phyloP scores from a whole-genome alignment of 2,329 filamentous ascomycete genomes.

The Cercospora sesami region DNA sequence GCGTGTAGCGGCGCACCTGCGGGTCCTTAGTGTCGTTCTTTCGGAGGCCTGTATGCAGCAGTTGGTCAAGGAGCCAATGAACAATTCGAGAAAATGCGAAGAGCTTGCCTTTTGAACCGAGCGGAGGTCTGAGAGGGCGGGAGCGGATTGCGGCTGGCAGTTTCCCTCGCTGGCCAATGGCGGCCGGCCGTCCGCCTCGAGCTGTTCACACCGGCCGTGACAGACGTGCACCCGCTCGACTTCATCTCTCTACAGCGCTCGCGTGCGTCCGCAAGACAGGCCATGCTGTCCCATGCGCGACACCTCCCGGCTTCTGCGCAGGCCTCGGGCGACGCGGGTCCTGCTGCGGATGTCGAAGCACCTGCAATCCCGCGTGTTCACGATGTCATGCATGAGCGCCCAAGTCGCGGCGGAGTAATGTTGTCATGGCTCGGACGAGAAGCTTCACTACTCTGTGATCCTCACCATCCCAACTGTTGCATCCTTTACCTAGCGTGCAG shows the following conservation, averaged over 20 bases:
- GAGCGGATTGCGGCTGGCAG: neutral
- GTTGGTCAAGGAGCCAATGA: slow-evolving; percentile 8
- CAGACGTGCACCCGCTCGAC: slow-evolving; percentile 1
- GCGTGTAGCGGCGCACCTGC: slow-evolving; percentile 12
- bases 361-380: slow-evolving; percentile 15
- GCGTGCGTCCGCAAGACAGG: neutral
- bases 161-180: neutral
- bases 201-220: slow-evolving; percentile 2
- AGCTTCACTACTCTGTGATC: neutral
- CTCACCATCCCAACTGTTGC: slow-evolving; percentile 8
- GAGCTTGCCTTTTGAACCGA: slow-evolving; percentile 1
- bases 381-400: slow-evolving; percentile 21
- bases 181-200: neutral
- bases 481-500: slow-evolving; percentile 21
- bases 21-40: slow-evolving; percentile 7
- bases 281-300: slow-evolving; percentile 5
- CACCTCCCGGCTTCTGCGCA: neutral
- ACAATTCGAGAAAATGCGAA: slow-evolving; percentile 2
- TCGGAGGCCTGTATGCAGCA: slow-evolving; percentile 9
- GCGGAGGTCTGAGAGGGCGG: neutral
- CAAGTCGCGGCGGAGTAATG: slow-evolving; percentile 8
- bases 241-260: slow-evolving; percentile 11
- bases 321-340: neutral
- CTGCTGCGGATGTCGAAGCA: neutral
- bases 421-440: slow-evolving; percentile 7